Percentiles rank a stretch among this genome's conserved stretches.
phyloP scores from a whole-genome alignment of 2,329 filamentous ascomycete species.

The Venturia asperata region DNA sequence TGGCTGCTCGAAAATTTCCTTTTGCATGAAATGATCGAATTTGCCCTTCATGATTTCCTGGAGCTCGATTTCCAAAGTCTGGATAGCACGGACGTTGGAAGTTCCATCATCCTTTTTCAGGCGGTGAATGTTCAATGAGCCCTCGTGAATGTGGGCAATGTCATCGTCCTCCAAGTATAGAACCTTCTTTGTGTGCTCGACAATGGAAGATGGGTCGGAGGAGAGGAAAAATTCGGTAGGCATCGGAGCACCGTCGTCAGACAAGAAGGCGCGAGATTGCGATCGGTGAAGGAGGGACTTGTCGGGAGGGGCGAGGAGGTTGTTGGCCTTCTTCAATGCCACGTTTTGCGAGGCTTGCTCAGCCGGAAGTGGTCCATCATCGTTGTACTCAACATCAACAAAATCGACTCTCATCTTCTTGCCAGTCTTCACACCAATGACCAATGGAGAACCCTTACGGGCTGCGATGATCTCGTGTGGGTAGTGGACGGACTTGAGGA shows the following conservation, averaged over 20 bases:
- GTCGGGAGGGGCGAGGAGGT: conserved; percentile 74
- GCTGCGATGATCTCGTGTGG: conserved; percentile 96
- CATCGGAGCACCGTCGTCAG: conserved; percentile 95
- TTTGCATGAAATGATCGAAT: conserved; percentile 99
- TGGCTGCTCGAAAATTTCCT: conserved; percentile 99
- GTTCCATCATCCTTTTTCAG: conserved; percentile 94
- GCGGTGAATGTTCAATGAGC: conserved; percentile 97
- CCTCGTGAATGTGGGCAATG: conserved; percentile 98
- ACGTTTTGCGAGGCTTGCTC: conserved; percentile 95
- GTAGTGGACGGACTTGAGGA: conserved; percentile 98
- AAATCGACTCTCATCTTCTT: conserved; percentile 99
- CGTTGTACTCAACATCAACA: conserved; percentile 94
- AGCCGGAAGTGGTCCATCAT: conserved; percentile 80
- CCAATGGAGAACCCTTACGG: conserved; percentile 94
- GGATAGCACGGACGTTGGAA: conserved; percentile 94
- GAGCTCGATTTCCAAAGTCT: conserved; percentile 96
- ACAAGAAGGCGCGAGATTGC: conserved; percentile 97
- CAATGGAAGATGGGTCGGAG: conserved; percentile 94
- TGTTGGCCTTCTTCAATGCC: conserved; percentile 74
- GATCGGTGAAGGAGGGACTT: conserved; percentile 98
- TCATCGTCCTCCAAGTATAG: conserved; percentile 99
- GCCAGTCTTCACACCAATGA: conserved; percentile 92
- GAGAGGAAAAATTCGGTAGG: conserved; percentile 99
- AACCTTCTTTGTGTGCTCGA: conserved; percentile 99
- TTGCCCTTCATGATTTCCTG: conserved; percentile 99